Conservation (phyloP, 2,329 filamentous ascomycete species). For the Pseudopithomyces chartarum region DNA sequence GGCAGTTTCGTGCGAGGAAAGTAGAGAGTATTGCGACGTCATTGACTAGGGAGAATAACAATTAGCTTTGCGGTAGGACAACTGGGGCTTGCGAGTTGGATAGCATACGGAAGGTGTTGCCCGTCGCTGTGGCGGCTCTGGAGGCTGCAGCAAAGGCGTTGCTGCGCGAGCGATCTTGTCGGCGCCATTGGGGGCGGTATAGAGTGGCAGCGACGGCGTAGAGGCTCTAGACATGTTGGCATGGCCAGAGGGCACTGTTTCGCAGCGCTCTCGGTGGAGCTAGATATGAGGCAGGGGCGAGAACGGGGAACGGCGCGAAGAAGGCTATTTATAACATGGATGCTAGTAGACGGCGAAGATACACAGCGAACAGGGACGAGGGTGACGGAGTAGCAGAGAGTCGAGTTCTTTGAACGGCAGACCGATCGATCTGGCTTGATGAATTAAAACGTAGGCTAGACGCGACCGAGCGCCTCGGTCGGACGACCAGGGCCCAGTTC, state of each 20-base stretch:
- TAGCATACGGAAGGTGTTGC: constrained; percentile 36
- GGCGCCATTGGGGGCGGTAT: constrained; percentile 51
- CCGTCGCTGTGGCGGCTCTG: constrained; percentile 32
- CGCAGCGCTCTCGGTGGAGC: constrained; percentile 39
- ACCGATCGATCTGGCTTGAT: constrained; percentile 9
- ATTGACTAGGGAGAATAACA: constrained; percentile 37
- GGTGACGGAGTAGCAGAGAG: neutral
- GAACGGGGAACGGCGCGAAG: constrained; percentile 9
- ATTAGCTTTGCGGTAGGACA: constrained; percentile 10
- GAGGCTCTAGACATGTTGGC: constrained; percentile 67
- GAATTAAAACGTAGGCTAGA: constrained; percentile 13
- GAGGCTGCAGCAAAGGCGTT: constrained; percentile 38
- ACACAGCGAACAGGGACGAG: neutral
- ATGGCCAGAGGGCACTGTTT: constrained; percentile 47
- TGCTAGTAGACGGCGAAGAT: constrained; percentile 7
- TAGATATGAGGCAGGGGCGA: constrained; percentile 17
- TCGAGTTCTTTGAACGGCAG: constrained; percentile 1
- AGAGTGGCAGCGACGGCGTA: constrained; percentile 63
- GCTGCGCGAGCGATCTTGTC: constrained; percentile 32
- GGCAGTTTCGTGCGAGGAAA: constrained; percentile 80
- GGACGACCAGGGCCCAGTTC: constrained; percentile 6
- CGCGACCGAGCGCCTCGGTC: constrained; percentile 14
- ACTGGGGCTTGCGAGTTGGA: neutral
- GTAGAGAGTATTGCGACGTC: constrained; percentile 61
- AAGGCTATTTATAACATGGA: constrained; percentile 29